Evolutionary conservation across 371 early-diverging fungal genomes (phyloP).

Genomic region (Coemansia sp.): DNA sequence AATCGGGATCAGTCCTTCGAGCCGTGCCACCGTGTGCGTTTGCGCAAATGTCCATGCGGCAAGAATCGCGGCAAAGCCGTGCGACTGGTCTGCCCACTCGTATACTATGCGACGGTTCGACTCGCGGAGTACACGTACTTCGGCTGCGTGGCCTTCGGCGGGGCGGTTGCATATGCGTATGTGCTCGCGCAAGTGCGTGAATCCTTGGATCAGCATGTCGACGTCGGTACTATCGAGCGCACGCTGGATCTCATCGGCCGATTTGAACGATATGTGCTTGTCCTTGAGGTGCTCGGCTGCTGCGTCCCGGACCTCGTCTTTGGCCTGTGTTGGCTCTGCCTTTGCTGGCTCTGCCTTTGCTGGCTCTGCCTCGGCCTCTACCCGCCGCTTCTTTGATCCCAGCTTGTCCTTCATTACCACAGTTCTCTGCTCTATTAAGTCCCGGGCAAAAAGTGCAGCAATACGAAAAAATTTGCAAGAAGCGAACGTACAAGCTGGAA

Average conservation of each 20-base stretch:
- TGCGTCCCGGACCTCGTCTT: not conserved
- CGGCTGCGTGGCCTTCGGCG: not conserved
- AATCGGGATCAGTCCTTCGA: conserved; percentile 30
- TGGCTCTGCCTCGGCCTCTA: not conserved
- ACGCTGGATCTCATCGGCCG: conserved; percentile 32
- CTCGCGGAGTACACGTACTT: conserved; percentile 26
- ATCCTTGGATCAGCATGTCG: conserved; percentile 47
- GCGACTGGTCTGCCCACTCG: conserved; percentile 37
- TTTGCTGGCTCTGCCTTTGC: not conserved
- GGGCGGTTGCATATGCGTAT: conserved; percentile 34
- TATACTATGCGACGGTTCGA: conserved; percentile 39
- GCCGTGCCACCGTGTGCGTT: conserved; percentile 16
- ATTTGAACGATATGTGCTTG: conserved; percentile 28
- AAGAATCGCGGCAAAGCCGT: conserved; percentile 14
- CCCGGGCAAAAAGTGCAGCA: too few species aligned
- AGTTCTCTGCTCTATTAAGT: too few species aligned
- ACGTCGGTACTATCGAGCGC: conserved; percentile 31
- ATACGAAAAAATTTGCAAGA: too few species aligned
- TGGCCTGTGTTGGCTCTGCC: not conserved
- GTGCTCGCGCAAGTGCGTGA: conserved; percentile 47
- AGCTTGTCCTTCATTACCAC: not conserved
- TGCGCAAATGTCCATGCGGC: conserved; percentile 33
- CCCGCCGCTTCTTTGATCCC: not conserved
- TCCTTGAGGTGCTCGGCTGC: conserved; percentile 18
- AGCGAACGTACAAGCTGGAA: too few species aligned